Evolutionary conservation across 805 yeast species (phyloP).

Genomic region (Kregervanrija pseudodelftensis): DNA sequence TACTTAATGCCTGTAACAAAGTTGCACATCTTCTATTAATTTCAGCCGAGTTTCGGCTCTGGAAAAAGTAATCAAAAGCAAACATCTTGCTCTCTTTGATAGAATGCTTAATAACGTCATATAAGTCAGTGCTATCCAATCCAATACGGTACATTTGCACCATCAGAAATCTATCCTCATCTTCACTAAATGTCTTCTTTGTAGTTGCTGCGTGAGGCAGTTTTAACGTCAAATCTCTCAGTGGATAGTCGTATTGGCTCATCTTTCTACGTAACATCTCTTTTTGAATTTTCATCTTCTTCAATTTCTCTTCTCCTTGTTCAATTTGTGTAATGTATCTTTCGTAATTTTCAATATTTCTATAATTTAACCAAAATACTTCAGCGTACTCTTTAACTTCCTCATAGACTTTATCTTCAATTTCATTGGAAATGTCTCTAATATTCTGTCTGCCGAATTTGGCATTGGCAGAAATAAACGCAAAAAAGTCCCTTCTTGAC

Average conservation of each 20-base stretch:
- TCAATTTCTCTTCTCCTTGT: constrained; percentile 78
- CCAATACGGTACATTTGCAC: constrained; percentile 78
- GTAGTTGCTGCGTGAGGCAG: constrained; percentile 55
- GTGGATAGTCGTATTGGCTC: constrained; percentile 56
- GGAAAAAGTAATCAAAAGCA: constrained; percentile 82
- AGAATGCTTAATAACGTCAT: constrained; percentile 70
- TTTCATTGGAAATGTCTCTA: constrained; percentile 64
- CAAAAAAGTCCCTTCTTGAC: constrained; percentile 83
- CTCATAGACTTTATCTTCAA: constrained; percentile 73
- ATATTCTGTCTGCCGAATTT: constrained; percentile 78
- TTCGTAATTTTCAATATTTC: constrained; percentile 84
- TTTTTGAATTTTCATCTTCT: constrained; percentile 59
- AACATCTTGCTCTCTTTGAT: constrained; percentile 71
- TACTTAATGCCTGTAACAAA: constrained; percentile 63
- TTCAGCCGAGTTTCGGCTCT: constrained; percentile 71
- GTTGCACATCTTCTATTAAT: constrained; percentile 77
- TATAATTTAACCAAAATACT: constrained; percentile 74
- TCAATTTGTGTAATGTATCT: constrained; percentile 75
- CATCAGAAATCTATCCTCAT: constrained; percentile 83
- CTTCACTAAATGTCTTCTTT: constrained; percentile 70
- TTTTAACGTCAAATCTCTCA: constrained; percentile 67
- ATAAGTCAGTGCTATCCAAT: constrained; percentile 67
- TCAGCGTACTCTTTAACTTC: constrained; percentile 74
- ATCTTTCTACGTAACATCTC: constrained; percentile 75
- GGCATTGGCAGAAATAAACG: constrained; percentile 65